phyloP scores from a whole-genome alignment of 305 asterid species.

The Ajuga reptans region DNA sequence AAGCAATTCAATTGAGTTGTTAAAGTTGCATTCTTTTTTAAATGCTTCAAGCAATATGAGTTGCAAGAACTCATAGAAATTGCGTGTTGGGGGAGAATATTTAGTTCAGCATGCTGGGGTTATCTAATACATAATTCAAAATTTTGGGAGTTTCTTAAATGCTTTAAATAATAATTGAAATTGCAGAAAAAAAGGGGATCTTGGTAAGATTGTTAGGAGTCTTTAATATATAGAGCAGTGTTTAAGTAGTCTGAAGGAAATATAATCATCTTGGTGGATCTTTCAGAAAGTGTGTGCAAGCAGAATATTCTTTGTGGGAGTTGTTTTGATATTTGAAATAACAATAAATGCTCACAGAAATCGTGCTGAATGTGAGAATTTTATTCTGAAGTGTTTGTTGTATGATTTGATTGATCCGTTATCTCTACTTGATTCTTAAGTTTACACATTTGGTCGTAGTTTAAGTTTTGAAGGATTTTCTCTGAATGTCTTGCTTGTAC shows the following conservation, averaged over 20 bases:
- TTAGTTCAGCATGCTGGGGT: neutral
- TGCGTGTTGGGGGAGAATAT: neutral
- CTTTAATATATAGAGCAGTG: neutral
- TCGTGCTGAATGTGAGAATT: neutral
- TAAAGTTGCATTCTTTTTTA: neutral
- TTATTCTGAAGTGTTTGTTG: neutral
- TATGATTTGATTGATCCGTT: neutral
- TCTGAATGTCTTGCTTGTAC: neutral
- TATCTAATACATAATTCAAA: neutral
- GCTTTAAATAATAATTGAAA: neutral
- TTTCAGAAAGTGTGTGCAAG: neutral
- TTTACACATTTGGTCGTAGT: neutral
- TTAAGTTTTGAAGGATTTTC: neutral
- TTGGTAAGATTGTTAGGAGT: neutral
- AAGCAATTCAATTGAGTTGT: slow-evolving; percentile 1
- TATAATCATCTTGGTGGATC: slow-evolving; percentile 2
- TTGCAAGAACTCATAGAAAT: neutral
- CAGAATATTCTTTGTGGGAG: neutral
- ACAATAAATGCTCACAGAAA: neutral
- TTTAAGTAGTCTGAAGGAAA: neutral
- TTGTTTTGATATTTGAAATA: neutral
- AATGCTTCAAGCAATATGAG: neutral
- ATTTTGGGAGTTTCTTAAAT: neutral
- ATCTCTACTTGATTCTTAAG: neutral
- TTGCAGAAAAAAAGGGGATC: neutral